phyloP scores from a whole-genome alignment of 2,329 filamentous ascomycete genomes.

The Aspergillus sp. region DNA sequence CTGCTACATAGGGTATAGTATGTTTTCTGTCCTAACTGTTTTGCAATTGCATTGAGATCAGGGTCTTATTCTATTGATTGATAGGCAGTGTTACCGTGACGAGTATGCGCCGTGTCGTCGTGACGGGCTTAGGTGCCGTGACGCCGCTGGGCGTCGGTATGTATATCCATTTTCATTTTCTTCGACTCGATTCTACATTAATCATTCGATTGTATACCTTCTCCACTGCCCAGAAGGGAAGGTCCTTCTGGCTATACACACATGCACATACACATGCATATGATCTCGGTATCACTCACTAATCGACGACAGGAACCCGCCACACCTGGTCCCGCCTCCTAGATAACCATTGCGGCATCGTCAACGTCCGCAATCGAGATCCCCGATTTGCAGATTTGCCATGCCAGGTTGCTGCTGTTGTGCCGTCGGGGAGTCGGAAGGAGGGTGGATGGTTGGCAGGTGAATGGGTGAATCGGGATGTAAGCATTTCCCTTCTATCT shows the following conservation, averaged over 20 bases:
- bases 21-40: neutral
- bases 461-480: conserved; percentile 40
- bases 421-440: conserved; percentile 54
- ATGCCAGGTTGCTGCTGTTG: conserved; percentile 75
- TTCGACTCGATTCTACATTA: neutral
- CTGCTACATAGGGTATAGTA: no score
- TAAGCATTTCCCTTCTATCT: conserved; percentile 14
- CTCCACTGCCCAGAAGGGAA: conserved; percentile 28
- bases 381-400: conserved; percentile 64
- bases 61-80: neutral
- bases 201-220: conserved; percentile 4
- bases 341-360: conserved; percentile 71
- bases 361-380: conserved; percentile 61
- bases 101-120: conserved; percentile 60
- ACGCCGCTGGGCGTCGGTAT: conserved; percentile 74
- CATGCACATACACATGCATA: no score
- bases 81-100: neutral
- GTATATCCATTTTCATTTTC: conserved; percentile 11
- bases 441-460: conserved; percentile 38
- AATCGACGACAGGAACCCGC: conserved; percentile 49
- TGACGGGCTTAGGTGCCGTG: conserved; percentile 75
- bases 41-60: neutral
- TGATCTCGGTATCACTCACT: no score
- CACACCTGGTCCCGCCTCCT: conserved; percentile 76
- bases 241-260: conserved; percentile 8